phyloP scores from a whole-genome alignment of 2,329 filamentous ascomycete genomes.

The Cercospora nicotianae region DNA sequence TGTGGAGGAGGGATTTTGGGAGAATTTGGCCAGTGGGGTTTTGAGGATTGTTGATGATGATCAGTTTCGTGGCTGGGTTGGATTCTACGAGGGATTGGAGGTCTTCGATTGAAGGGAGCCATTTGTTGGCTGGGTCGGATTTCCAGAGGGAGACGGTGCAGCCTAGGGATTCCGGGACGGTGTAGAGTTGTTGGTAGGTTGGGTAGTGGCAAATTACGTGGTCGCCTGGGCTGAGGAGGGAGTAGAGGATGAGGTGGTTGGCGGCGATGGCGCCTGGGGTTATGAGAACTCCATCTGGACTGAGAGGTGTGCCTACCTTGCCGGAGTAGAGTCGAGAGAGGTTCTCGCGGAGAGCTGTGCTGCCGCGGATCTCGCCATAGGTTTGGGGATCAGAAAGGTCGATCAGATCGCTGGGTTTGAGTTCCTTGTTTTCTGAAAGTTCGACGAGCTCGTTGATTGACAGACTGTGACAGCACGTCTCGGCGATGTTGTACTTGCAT shows the following conservation, averaged over 20 bases:
- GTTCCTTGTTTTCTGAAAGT: constrained; percentile 58
- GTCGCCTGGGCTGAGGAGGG: constrained; percentile 69
- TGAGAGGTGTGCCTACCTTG: constrained; percentile 50
- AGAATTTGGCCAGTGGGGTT: constrained; percentile 78
- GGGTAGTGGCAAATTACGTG: constrained; percentile 86
- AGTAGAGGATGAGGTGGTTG: constrained; percentile 79
- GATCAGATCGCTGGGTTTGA: constrained; percentile 44
- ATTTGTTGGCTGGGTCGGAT: constrained; percentile 63
- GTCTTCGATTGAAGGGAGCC: constrained; percentile 66
- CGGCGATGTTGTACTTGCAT: constrained; percentile 68
- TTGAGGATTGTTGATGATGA: constrained; percentile 73
- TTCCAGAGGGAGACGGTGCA: constrained; percentile 78
- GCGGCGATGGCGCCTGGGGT: constrained; percentile 79
- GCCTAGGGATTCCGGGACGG: constrained; percentile 70
- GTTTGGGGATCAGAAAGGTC: constrained; percentile 61
- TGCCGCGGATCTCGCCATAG: constrained; percentile 73
- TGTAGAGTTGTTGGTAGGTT: constrained; percentile 82
- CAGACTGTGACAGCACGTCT: constrained; percentile 75
- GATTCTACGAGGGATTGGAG: constrained; percentile 63
- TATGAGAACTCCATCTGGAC: constrained; percentile 67
- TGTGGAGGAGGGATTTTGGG: constrained; percentile 59
- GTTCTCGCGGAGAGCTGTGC: constrained; percentile 60
- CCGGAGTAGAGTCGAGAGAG: constrained; percentile 66
- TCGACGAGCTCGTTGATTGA: constrained; percentile 66
- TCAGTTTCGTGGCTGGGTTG: constrained; percentile 66